These are phyloP conservation scores for Colletotrichum plurivorum DNA, from an alignment of 2,329 filamentous ascomycete species.

Conservation along the genomic window DNA sequence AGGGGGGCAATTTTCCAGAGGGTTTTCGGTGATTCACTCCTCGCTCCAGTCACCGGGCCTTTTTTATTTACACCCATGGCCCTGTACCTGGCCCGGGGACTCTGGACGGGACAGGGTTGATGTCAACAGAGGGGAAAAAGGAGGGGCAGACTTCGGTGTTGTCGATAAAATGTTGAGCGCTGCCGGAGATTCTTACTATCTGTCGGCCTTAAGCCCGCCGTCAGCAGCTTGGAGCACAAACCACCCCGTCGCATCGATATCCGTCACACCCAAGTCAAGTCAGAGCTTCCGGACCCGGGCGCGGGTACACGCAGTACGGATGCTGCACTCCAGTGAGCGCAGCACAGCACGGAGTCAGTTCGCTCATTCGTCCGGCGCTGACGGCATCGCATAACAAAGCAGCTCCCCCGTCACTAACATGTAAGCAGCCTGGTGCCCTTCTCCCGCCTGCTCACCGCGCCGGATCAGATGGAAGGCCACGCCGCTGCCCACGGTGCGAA, in stretches of 20 bases:
- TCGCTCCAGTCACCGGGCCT: slow-evolving; percentile 21
- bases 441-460: not conserved
- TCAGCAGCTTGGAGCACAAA: slow-evolving; percentile 1
- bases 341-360: slow-evolving; percentile 38
- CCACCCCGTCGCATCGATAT: slow-evolving; percentile 5
- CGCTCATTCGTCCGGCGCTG: slow-evolving; percentile 35
- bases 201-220: slow-evolving; percentile 37
- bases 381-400: slow-evolving; percentile 32
- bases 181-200: slow-evolving; percentile 33
- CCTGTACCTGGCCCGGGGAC: slow-evolving; percentile 16
- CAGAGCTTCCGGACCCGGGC: slow-evolving; percentile 30
- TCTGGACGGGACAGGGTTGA: slow-evolving; percentile 36
- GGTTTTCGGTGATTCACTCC: slow-evolving; percentile 17
- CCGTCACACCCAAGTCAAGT: slow-evolving; percentile 11
- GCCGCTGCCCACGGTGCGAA: slow-evolving; percentile 7
- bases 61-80: slow-evolving; percentile 1
- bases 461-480: slow-evolving; percentile 23
- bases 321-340: slow-evolving; percentile 14
- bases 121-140: slow-evolving; percentile 38
- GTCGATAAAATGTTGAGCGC: slow-evolving; percentile 37
- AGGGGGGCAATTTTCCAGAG: slow-evolving; percentile 24
- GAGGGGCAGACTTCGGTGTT: slow-evolving; percentile 34
- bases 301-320: not conserved
- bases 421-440: slow-evolving; percentile 9
- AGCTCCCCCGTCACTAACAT: slow-evolving; percentile 19